Conservation (phyloP, 192 early-diverging fungal species). For the Coemansia reversa region DNA sequence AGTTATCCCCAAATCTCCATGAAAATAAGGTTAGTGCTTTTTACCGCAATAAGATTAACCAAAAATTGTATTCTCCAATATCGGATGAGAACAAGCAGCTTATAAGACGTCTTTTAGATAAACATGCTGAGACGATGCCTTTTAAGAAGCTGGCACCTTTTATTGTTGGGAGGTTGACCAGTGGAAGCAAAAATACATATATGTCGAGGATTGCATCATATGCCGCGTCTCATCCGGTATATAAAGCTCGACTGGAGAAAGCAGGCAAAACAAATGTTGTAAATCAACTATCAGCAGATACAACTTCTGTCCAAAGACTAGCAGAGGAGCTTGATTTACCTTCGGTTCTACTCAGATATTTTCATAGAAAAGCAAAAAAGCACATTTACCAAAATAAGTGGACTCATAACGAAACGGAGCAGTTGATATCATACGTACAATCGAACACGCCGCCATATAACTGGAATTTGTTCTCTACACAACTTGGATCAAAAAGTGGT, state of each 20-base stretch:
- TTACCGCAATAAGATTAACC: neutral
- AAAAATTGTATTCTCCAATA: neutral
- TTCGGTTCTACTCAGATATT: neutral
- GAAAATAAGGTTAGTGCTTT: no score
- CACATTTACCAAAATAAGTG: neutral
- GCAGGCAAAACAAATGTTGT: neutral
- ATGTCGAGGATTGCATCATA: neutral
- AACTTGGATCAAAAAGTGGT: no score
- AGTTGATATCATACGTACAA: no score
- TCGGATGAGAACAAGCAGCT: neutral
- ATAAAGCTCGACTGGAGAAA: neutral
- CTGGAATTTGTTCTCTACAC: no score
- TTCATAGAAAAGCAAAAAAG: neutral
- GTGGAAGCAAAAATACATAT: neutral
- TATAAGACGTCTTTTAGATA: neutral
- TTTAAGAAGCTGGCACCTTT: neutral
- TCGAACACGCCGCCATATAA: no score
- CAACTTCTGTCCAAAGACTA: neutral
- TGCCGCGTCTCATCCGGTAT: neutral
- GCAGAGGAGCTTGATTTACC: neutral
- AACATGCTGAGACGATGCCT: neutral
- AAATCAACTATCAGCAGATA: neutral
- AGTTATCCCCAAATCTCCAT: conserved; percentile 2
- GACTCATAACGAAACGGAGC: neutral
- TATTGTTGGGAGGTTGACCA: neutral